Evolutionary conservation across 2,329 filamentous ascomycete genomes (phyloP).

Genomic region (Epicoccum nigrum): DNA sequence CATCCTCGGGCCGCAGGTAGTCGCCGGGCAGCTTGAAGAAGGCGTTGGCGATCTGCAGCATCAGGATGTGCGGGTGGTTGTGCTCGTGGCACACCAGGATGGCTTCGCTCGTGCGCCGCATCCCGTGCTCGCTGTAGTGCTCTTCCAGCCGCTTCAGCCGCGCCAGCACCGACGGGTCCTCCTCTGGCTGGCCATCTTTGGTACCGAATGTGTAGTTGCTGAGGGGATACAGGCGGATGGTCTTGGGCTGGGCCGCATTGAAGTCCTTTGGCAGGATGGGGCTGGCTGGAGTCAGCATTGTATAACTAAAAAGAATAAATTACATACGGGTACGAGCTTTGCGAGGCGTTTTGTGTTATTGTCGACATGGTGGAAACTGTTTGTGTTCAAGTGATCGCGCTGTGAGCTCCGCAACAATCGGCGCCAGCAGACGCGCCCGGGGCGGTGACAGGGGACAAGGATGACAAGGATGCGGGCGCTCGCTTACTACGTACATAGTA

Average conservation of each 20-base stretch:
- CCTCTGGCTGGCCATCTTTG: slow-evolving; percentile 97
- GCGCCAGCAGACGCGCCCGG: slow-evolving; percentile 8
- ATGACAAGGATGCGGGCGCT: slow-evolving; percentile 10
- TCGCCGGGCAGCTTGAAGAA: slow-evolving; percentile 99
- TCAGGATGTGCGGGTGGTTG: slow-evolving; percentile 97
- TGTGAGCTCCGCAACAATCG: slow-evolving; percentile 21
- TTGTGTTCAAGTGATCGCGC: slow-evolving; percentile 13
- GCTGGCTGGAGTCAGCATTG: slow-evolving; percentile 44
- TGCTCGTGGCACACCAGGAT: slow-evolving; percentile 98
- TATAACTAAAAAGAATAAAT: not conserved
- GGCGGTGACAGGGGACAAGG: slow-evolving; percentile 17
- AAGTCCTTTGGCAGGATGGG: slow-evolving; percentile 83
- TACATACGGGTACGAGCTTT: slow-evolving; percentile 72
- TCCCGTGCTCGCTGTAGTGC: slow-evolving; percentile 89
- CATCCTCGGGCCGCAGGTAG: slow-evolving; percentile 86
- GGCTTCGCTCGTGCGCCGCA: slow-evolving; percentile 96
- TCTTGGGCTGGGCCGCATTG: slow-evolving; percentile 85
- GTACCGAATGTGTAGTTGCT: slow-evolving; percentile 99
- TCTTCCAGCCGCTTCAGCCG: slow-evolving; percentile 94
- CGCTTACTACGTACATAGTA: too few species aligned
- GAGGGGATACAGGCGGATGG: slow-evolving; percentile 89
- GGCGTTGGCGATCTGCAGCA: slow-evolving; percentile 98
- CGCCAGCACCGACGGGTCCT: slow-evolving; percentile 93
- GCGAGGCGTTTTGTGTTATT: slow-evolving; percentile 74
- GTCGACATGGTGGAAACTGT: slow-evolving; percentile 71